A percentile compares a stretch with the other conserved stretches of the same genome.
Evolutionary conservation across 352 stramenopile species (phyloP).

Genomic region (Thalassiosira mediterranea): DNA sequence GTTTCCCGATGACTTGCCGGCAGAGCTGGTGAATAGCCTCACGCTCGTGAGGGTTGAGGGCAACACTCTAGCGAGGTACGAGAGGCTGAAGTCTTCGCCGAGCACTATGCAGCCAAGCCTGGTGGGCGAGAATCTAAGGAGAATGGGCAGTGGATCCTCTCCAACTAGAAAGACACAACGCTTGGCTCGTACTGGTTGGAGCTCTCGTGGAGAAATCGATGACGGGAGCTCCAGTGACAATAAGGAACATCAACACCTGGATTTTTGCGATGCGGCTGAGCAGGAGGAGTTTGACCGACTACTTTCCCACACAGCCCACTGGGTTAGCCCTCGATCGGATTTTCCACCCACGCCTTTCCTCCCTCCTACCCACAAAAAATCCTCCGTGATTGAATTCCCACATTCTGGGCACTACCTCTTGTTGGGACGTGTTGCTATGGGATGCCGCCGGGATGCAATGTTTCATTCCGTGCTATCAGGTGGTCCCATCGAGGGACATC

Average conservation of each 20-base stretch:
- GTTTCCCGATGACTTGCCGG: conserved; percentile 41
- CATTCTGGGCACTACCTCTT: conserved; percentile 46
- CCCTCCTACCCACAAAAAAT: conserved; percentile 34
- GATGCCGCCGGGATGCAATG: conserved; percentile 43
- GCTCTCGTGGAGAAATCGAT: background rate
- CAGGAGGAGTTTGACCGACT: conserved; percentile 48
- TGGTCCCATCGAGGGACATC: conserved; percentile 45
- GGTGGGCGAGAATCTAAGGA: conserved; percentile 2
- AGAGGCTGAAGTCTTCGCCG: conserved; percentile 38
- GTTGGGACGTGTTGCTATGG: conserved; percentile 39
- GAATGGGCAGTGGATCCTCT: too few relatives aligned
- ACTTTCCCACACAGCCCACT: conserved; percentile 39
- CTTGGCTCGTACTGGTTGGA: too few relatives aligned
- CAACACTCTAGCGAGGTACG: conserved; percentile 47
- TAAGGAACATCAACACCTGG: conserved; percentile 10
- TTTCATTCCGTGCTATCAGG: conserved; percentile 47
- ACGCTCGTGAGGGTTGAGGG: conserved; percentile 41
- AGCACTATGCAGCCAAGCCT: conserved; percentile 17
- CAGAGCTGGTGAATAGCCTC: conserved; percentile 45
- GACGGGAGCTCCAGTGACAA: conserved; percentile 24
- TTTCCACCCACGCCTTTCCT: conserved; percentile 44
- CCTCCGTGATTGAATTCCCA: conserved; percentile 46
- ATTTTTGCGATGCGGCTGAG: too few relatives aligned
- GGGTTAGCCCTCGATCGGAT: conserved; percentile 39
- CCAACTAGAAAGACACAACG: too few relatives aligned